A percentile compares a stretch with the other conserved stretches of the same genome.
Conservation (phyloP, 768 basidiomycete genomes). For the Chlorophyllum brunneum region DNA sequence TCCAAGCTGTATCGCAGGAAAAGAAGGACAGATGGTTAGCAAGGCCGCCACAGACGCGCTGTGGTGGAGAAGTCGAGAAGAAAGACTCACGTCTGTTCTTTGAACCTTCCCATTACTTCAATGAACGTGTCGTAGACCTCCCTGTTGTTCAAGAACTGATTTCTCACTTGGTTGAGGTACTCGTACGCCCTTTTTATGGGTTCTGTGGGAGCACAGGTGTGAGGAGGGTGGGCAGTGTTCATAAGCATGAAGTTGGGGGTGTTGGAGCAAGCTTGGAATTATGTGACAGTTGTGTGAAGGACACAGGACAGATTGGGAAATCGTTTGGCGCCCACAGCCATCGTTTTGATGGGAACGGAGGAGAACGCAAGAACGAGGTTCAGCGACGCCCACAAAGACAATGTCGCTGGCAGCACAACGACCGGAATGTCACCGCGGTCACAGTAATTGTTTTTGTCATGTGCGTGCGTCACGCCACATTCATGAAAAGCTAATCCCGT, state of each 20-base stretch:
- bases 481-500: background rate
- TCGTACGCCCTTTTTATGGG: slow-evolving; percentile 8
- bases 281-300: background rate
- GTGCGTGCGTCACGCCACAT: slow-evolving; percentile 10
- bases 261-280: slow-evolving; percentile 5
- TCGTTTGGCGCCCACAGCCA: slow-evolving; percentile 7
- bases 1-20: background rate
- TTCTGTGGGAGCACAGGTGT: background rate
- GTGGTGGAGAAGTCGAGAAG: background rate
- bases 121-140: slow-evolving; percentile 11
- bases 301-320: slow-evolving; percentile 5
- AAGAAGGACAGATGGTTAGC: background rate
- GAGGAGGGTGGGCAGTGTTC: slow-evolving; percentile 3
- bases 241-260: background rate
- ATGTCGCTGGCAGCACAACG: background rate
- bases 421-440: background rate
- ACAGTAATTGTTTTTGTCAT: slow-evolving; percentile 6
- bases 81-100: slow-evolving; percentile 9
- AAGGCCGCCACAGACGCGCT: background rate
- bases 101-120: slow-evolving; percentile 11
- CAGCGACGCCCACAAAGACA: background rate
- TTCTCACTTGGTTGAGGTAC: slow-evolving; percentile 11
- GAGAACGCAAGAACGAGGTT: background rate
- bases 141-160: slow-evolving; percentile 9
- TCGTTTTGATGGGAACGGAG: background rate